Conservation (phyloP, 192 early-diverging fungal species). For the Backusella westeae region DNA sequence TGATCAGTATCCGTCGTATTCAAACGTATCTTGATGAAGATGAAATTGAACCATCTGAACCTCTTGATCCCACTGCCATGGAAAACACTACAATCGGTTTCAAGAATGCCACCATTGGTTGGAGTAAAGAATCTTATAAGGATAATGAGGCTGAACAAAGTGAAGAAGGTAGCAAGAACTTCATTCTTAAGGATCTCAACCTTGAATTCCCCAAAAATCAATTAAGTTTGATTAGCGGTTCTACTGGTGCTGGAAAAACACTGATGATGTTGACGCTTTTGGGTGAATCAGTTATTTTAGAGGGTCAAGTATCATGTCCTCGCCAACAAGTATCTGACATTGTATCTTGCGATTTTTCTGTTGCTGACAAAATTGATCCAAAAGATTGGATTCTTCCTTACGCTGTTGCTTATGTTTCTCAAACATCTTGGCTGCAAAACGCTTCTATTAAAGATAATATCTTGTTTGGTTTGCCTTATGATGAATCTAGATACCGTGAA, state of each 20-base stretch:
- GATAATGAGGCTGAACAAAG: slow-evolving; percentile 79
- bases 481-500: slow-evolving; percentile 26
- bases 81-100: slow-evolving; percentile 33
- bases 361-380: slow-evolving; percentile 41
- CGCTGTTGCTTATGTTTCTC: slow-evolving; percentile 78
- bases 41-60: slow-evolving; percentile 36
- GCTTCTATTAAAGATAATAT: slow-evolving; percentile 78
- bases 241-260: slow-evolving; percentile 89
- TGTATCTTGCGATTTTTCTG: slow-evolving; percentile 46
- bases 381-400: slow-evolving; percentile 37
- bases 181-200: slow-evolving; percentile 46
- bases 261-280: slow-evolving; percentile 78
- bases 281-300: slow-evolving; percentile 52
- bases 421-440: slow-evolving; percentile 69
- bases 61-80: not conserved
- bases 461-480: slow-evolving; percentile 45
- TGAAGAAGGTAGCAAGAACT: slow-evolving; percentile 69
- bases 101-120: slow-evolving; percentile 51
- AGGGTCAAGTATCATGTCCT: slow-evolving; percentile 41
- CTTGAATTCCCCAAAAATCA: slow-evolving; percentile 50
- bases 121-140: slow-evolving; percentile 56
- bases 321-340: slow-evolving; percentile 75
- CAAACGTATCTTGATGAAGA: slow-evolving; percentile 43
- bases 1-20: slow-evolving; percentile 59
- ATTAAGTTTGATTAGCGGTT: slow-evolving; percentile 59